Base-by-base conservation (phyloP, 2,329 filamentous ascomycete species). In the Microcyclosporella mali region DNA sequence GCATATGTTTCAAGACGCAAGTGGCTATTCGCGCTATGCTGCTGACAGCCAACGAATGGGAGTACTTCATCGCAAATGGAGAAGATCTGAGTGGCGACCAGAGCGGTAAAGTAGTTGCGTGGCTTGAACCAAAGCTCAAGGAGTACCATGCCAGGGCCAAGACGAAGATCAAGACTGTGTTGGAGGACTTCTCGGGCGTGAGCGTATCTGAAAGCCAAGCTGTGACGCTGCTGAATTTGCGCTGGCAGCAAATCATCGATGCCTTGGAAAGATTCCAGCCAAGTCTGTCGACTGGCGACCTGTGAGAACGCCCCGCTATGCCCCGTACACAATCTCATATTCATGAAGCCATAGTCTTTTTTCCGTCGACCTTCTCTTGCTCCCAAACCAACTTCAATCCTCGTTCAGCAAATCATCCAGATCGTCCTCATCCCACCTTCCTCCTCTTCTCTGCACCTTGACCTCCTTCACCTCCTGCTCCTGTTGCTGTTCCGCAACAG, bases 361-460 rank as follows among this genome's bases (percentile, higher is more conserved):
- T n/a, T n/a, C n/a, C n/a, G n/a, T n/a, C n/a, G n/a, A n/a, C n/a
- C 29, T 30, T 14, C 21, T 10, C 15, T 16, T 10, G 6, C 31
- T 21, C 6, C 15, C 15, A 33, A 18, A 25, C 29, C 33, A 3
- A 15, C 18, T 29, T 31, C 46, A 60, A 49, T 56, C 56, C 34
- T 62, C 60, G 60, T 85, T 81, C 62, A 85, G 63, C 62, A 76
- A 64, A 60, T 85, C 68, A 61, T 88, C 83, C 62, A 87, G 76
- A 54, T 85, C 88, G 47, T 92, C 85, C 56, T 89, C 85, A 61
- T 94, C 88, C 70, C 86, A 88, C 61, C 84, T 86, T 2, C 78
- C 86, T 67, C 90, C 94, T 60, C 88, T 76, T 58, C 89, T 75
- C 58, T 75, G 84, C 44, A 95, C 85, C 28, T 94, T 86, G 66